Conservation (phyloP, 495 filamentous ascomycete species). For the Podospora comata region DNA sequence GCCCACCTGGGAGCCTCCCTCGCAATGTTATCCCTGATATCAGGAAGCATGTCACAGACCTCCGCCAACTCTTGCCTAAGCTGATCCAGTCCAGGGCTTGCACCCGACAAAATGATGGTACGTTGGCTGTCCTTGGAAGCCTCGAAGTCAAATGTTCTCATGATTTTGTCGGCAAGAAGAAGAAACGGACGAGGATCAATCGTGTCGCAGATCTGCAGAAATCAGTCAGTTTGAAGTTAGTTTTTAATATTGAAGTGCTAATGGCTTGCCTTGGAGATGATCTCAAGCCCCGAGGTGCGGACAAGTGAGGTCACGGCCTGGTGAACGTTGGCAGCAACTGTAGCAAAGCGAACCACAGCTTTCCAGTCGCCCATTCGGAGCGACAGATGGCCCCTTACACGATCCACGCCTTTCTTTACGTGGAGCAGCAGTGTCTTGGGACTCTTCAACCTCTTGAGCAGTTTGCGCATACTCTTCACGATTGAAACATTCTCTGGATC, state of each 20-base stretch:
- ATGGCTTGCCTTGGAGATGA: constrained; percentile 56
- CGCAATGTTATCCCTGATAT: constrained; percentile 60
- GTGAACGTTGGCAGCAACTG: constrained; percentile 63
- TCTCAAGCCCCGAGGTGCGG: constrained; percentile 51
- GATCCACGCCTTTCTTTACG: constrained; percentile 71
- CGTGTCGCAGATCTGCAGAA: constrained; percentile 33
- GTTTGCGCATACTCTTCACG: constrained; percentile 57
- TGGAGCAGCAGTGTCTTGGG: constrained; percentile 67
- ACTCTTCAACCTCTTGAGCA: constrained; percentile 73
- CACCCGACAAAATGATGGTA: constrained; percentile 67
- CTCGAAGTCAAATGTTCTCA: constrained; percentile 77
- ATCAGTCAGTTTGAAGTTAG: constrained; percentile 9
- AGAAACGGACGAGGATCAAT: constrained; percentile 56
- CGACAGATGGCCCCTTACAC: constrained; percentile 52
- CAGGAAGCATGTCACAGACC: constrained; percentile 66
- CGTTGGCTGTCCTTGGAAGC: constrained; percentile 69
- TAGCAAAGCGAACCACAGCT: constrained; percentile 50
- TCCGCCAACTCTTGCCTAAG: constrained; percentile 77
- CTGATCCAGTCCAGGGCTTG: constrained; percentile 73
- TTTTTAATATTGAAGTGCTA: background rate
- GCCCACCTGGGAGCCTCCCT: constrained; percentile 59
- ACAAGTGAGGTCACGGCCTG: constrained; percentile 61
- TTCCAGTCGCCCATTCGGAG: constrained; percentile 71
- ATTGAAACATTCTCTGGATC: constrained; percentile 62
- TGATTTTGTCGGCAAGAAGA: constrained; percentile 65